These are phyloP conservation scores for Pontederia paniculata DNA, from an alignment of 176 grass and related monocot species.

Conservation along the genomic window DNA sequence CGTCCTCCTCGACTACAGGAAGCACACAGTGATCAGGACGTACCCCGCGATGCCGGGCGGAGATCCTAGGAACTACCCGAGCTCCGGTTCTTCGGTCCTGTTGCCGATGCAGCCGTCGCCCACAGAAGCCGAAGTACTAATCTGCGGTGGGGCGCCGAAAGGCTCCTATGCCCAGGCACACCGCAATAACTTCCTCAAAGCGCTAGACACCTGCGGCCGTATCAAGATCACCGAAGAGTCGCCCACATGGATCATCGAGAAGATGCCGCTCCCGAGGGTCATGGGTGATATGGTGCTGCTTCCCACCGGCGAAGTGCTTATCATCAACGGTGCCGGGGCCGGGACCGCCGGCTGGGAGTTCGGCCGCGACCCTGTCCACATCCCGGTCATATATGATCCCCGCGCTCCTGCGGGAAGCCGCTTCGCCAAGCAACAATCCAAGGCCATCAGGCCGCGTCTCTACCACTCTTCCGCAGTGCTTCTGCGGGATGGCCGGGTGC, in stretches of 20 bases:
- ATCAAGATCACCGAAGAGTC: slow-evolving; percentile 35
- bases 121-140: slow-evolving; percentile 31
- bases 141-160: slow-evolving; percentile 50
- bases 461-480: slow-evolving; percentile 70
- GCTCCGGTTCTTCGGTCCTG: slow-evolving; percentile 53
- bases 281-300: slow-evolving; percentile 84
- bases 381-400: slow-evolving; percentile 41
- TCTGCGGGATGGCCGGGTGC: slow-evolving; percentile 44
- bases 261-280: slow-evolving; percentile 42
- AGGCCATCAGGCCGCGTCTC: slow-evolving; percentile 25
- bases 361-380: slow-evolving; percentile 32
- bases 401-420: slow-evolving; percentile 15
- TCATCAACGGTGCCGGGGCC: slow-evolving; percentile 44
- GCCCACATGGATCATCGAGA: slow-evolving; percentile 49
- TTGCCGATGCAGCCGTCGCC: slow-evolving; percentile 42
- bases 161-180: slow-evolving; percentile 38
- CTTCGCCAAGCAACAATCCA: slow-evolving; percentile 28
- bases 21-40: slow-evolving; percentile 23
- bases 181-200: slow-evolving; percentile 29
- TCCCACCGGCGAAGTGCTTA: slow-evolving; percentile 50
- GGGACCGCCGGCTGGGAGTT: slow-evolving; percentile 78
- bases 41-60: slow-evolving; percentile 30
- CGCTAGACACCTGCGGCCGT: slow-evolving; percentile 40
- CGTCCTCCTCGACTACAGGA: slow-evolving; percentile 38
- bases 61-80: slow-evolving; percentile 51